Evolutionary conservation across 176 grass and related monocot species (phyloP), one percentile per base, ranked within the genome.

Genomic region (Musa acuminata): DNA sequence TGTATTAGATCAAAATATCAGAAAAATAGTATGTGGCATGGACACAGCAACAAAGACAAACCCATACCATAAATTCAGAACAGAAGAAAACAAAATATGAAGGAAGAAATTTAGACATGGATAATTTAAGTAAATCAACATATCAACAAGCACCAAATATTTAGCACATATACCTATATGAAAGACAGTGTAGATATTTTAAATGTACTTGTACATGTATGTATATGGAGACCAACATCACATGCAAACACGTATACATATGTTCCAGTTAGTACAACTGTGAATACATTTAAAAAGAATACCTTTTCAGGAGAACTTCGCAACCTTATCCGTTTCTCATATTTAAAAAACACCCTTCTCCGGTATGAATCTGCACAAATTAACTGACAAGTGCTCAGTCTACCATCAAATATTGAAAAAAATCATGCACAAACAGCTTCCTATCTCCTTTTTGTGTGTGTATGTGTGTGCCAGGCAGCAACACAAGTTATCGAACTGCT

Each of bases 291-390:
- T 57, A 59, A 2, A 59, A 2, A 59, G 14, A 14, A 71, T 55
- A 98, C 95, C 95, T 98, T 98, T 87, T 93, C 95, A 60, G 95
- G 95, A 70, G 90, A 72, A 27, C 95, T 98, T 54, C 71, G 82
- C 52, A 93, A 78, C 65, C 95, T 87, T 62, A 93, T 87, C 80
- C 90, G 43, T 76, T 91, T 98, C 86, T 98, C 95, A 71, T 98
- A 98, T 62, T 98, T 98, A n/a, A 98, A 98, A 75, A 93, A 98
- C n/a, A n/a, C n/a, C 78, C 78, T 91, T 82, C 57, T 90, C 94
- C 94, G 87, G 75, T 87, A 92, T 2, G 89, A 90, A 23, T 97
- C 93, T 97, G 81, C 67, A 50, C 67, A 50, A 70, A 70, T 6
- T 2, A 8, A 70, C 9, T 49, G 14, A 26, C 20, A 35, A 53